Base-by-base conservation (phyloP, 306 rosid genomes). In the Psophocarpus tetragonolobus region DNA sequence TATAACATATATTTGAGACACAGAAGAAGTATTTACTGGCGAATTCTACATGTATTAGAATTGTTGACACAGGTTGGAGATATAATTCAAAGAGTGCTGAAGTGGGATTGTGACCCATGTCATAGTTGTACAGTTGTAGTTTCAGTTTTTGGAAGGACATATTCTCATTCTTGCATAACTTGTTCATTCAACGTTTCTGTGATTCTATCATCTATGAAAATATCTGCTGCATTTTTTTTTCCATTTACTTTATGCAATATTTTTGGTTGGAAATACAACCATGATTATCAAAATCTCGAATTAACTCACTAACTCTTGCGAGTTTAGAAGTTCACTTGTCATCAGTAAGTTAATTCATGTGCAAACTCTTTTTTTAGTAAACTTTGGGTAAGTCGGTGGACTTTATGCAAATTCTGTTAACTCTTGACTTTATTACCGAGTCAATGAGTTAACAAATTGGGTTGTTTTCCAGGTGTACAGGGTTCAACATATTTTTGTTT, bases 71-170 rank as follows among this genome's bases (percentile, higher is more conserved):
- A n/a, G 50, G 72, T 41, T 70, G n/a, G 15, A 6, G 33, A 23
- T 42, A 56, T 35, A 38, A 8, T 39, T 42, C 27, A 18, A 17
- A 17, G 45, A 24, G 45, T 66, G 32, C 48, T 30, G 26, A 67
- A 56, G 75, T 47, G 23, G 58, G 29, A 56, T 42, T 78, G 17
- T 42, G 74, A 48, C 18, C 27, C 68, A 9, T 51, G n/a, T 66
- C 66, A 51, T 83, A 33, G 47, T 70, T 80, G 7, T 58, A 48
- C 35, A 29, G 41, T 69, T 53, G 20, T 63, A 62, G 32, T 24
- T 73, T 42, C 35, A 63, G 58, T 63, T 68, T 75, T 38, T 75
- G 35, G 18, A 33, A 63, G 53, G 61, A 6, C 27, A 32, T 65
- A 21, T 62, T 32, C 50, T 8, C 23, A 23, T 36, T 33, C 7